Conservation (phyloP, 192 early-diverging fungal genomes). For the Haplosporangium gracile region DNA sequence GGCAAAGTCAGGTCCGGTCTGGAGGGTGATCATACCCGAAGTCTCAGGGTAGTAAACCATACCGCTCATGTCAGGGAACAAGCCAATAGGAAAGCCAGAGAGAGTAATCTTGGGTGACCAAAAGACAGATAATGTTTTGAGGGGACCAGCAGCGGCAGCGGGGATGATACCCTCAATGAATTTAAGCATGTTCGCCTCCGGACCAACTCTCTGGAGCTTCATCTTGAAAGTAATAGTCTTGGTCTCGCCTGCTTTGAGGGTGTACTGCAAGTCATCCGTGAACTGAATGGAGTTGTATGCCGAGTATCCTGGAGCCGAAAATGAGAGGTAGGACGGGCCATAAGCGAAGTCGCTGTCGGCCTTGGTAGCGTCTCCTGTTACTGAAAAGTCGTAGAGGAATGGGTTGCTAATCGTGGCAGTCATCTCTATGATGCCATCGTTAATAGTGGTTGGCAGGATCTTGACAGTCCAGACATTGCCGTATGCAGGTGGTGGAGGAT, state of each 20-base stretch:
- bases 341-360: not conserved
- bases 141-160: not conserved
- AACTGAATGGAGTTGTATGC: not conserved
- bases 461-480: conserved; percentile 4
- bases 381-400: not conserved
- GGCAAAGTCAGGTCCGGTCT: conserved; percentile 12
- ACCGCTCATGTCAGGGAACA: not conserved
- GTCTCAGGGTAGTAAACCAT: not conserved
- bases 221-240: not conserved
- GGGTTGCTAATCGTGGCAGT: not conserved
- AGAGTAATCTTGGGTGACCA: not conserved
- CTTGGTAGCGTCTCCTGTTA: not conserved
- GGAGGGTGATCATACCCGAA: not conserved
- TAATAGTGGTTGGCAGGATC: not conserved
- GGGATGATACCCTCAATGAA: not conserved
- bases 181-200: not conserved
- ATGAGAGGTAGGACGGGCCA: not conserved
- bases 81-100: not conserved
- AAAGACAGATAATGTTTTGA: not conserved
- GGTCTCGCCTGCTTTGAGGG: not conserved
- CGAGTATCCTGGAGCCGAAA: not conserved
- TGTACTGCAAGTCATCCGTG: not conserved
- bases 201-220: not conserved
- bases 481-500: not conserved
- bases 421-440: conserved; percentile 14